Percentiles rank a stretch among this genome's conserved stretches.
These are phyloP conservation scores for Friedmanniomyces simplex DNA, from an alignment of 495 filamentous ascomycete genomes.

Conservation along the genomic window DNA sequence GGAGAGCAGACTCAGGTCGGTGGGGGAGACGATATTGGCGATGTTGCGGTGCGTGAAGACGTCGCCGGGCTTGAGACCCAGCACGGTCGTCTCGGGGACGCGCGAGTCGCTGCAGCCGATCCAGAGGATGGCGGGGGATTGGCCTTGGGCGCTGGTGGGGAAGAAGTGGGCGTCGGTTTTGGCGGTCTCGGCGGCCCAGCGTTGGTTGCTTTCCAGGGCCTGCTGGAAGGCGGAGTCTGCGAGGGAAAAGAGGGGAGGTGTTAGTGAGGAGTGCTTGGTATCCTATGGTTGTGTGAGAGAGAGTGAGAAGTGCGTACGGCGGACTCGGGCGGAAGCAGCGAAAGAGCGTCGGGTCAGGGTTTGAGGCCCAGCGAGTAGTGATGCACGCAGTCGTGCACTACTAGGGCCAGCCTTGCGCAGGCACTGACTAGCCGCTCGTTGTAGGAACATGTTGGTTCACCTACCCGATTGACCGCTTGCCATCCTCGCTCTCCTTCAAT, in stretches of 20 bases:
- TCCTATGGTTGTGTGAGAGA: background rate
- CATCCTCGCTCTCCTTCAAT: background rate
- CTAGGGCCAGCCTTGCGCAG: background rate
- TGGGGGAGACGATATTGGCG: conserved; percentile 71
- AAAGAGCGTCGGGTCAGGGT: background rate
- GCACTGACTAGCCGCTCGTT: background rate
- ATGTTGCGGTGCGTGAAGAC: conserved; percentile 94
- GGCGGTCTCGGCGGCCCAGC: conserved; percentile 16
- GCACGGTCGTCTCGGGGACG: conserved; percentile 75
- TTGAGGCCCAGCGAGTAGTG: background rate
- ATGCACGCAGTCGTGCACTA: too few species aligned
- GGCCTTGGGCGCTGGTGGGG: conserved; percentile 54
- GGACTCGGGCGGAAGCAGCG: background rate
- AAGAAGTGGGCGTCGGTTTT: conserved; percentile 56
- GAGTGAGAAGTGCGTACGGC: background rate
- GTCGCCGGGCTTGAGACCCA: conserved; percentile 72
- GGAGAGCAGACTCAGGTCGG: conserved; percentile 62
- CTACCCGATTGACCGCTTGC: background rate
- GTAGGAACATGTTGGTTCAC: background rate
- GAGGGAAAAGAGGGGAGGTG: background rate
- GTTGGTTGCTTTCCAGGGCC: conserved; percentile 18
- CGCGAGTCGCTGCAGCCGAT: conserved; percentile 87
- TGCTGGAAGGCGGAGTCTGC: conserved; percentile 14
- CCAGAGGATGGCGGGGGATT: conserved; percentile 75
- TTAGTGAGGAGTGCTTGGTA: background rate